Evolutionary conservation across 768 basidiomycete species (phyloP).

Genomic region (Trametes sanguinea): DNA sequence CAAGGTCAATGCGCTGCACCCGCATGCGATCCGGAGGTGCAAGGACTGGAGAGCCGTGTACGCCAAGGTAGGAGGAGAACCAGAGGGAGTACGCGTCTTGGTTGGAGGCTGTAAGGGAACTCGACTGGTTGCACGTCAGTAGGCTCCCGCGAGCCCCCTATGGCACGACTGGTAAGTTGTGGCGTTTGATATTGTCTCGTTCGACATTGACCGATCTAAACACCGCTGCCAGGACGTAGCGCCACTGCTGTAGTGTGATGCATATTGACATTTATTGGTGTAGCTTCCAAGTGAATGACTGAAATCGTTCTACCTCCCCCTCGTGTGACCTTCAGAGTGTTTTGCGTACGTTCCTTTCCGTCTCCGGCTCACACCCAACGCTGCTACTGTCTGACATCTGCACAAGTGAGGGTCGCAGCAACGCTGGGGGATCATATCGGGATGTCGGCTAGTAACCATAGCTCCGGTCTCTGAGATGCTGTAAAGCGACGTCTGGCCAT

Average conservation of each 20-base stretch:
- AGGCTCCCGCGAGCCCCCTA: neutral
- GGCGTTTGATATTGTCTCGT: too few relatives aligned
- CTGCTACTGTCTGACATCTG: neutral
- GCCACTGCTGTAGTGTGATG: too few relatives aligned
- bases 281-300: too few relatives aligned
- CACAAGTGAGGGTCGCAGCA: neutral
- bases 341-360: neutral
- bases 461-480: too few relatives aligned
- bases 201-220: too few relatives aligned
- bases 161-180: neutral
- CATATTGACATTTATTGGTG: too few relatives aligned
- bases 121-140: neutral
- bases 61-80: constrained; percentile 21
- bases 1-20: constrained; percentile 11
- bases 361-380: neutral
- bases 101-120: neutral
- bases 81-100: constrained; percentile 15
- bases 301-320: too few relatives aligned
- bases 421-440: too few relatives aligned
- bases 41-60: constrained; percentile 29
- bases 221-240: neutral
- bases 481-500: too few relatives aligned
- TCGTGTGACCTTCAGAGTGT: too few relatives aligned
- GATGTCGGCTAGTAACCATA: too few relatives aligned
- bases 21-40: constrained; percentile 18